Conservation (phyloP, 768 basidiomycete genomes). For the Lanmaoa pseudosensibilis region DNA sequence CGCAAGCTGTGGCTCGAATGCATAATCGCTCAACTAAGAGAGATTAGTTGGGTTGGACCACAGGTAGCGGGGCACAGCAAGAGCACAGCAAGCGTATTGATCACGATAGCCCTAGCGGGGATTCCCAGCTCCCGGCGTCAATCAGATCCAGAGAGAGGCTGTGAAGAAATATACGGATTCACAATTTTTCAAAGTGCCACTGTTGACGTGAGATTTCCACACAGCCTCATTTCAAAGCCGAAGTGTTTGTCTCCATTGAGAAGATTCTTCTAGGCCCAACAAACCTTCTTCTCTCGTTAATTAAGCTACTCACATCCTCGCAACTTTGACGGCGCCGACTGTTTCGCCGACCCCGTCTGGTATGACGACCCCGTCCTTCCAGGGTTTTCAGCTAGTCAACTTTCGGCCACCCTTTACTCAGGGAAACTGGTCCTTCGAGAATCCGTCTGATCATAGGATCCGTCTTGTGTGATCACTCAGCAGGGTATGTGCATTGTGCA, state of each 20-base stretch:
- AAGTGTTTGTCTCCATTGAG: too few species aligned
- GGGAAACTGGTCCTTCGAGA: neutral
- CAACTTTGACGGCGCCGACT: slow-evolving; percentile 21
- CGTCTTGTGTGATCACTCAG: neutral
- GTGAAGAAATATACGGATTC: neutral
- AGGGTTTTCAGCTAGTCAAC: too few species aligned
- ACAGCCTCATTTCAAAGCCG: neutral
- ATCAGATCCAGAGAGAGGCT: neutral
- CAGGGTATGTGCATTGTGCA: neutral
- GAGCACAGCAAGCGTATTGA: slow-evolving; percentile 8
- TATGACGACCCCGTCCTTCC: neutral
- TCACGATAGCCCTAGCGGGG: neutral
- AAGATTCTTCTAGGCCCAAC: too few species aligned
- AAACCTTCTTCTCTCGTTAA: neutral
- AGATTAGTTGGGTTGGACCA: neutral
- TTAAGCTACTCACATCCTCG: neutral
- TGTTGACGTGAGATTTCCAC: neutral
- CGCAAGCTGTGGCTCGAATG: neutral
- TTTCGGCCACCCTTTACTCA: neutral
- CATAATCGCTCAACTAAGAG: neutral
- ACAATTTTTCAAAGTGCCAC: neutral
- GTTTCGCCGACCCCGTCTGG: neutral
- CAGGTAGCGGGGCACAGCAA: slow-evolving; percentile 8
- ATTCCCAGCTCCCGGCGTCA: neutral
- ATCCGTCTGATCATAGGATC: neutral